These are phyloP conservation scores for Calonectria pteridis DNA, from an alignment of 2,329 filamentous ascomycete genomes.

Conservation along the genomic window DNA sequence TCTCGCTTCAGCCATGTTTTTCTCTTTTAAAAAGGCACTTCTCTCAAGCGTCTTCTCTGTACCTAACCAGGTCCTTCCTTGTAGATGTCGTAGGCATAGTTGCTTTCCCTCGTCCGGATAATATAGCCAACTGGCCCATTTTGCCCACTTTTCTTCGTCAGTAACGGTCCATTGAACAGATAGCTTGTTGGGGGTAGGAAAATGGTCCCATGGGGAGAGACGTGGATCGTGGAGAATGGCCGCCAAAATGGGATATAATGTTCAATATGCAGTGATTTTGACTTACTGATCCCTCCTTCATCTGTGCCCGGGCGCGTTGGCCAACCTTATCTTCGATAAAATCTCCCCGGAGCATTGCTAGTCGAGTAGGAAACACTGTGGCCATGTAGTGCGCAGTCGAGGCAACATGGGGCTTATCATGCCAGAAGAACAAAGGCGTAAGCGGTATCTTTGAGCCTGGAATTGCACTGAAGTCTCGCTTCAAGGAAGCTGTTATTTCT, in stretches of 20 bases:
- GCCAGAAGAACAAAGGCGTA: constrained; percentile 70
- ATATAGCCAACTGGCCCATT: constrained; percentile 69
- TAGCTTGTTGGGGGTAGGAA: neutral
- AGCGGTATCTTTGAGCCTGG: constrained; percentile 52
- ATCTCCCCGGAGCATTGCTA: constrained; percentile 63
- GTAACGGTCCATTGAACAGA: neutral
- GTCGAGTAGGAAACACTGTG: constrained; percentile 61
- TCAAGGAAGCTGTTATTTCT: constrained; percentile 56
- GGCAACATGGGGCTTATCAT: constrained; percentile 68
- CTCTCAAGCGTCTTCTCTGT: constrained; percentile 33
- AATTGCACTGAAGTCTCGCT: constrained; percentile 52
- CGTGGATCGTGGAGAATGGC: neutral
- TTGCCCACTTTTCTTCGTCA: constrained; percentile 52
- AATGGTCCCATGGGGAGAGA: too few relatives aligned
- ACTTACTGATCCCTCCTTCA: constrained; percentile 61
- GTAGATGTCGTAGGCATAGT: constrained; percentile 63
- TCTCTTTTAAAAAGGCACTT: constrained; percentile 32
- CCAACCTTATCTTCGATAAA: constrained; percentile 70
- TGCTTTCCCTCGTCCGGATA: constrained; percentile 60
- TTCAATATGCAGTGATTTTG: accelerated
- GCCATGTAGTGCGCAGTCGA: constrained; percentile 62
- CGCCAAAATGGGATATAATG: neutral
- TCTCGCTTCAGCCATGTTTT: neutral
- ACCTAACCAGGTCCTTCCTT: constrained; percentile 65
- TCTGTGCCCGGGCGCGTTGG: constrained; percentile 66